Evolutionary conservation across 2,329 filamentous ascomycete genomes (phyloP).

Genomic region (Ophiostoma ips): DNA sequence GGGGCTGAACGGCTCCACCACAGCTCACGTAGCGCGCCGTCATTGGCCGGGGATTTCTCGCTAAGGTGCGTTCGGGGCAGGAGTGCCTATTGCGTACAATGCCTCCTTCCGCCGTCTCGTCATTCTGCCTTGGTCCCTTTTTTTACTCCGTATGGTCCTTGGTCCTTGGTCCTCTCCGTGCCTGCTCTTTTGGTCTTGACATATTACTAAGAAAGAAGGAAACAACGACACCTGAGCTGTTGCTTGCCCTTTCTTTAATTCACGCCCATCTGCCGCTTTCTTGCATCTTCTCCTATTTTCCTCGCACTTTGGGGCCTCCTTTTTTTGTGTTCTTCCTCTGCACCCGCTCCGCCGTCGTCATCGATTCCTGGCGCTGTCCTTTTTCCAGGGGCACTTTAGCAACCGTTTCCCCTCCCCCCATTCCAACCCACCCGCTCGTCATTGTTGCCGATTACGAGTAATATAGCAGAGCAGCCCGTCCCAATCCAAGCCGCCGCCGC

Average conservation of each 20-base stretch:
- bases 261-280: background rate
- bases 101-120: background rate
- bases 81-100: background rate
- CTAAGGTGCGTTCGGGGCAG: background rate
- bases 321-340: background rate
- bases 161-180: background rate
- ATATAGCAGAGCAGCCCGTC: no score
- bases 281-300: background rate
- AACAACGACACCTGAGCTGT: no score
- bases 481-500: no score
- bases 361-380: no score
- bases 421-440: no score
- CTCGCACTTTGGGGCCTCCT: background rate
- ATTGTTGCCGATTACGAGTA: no score
- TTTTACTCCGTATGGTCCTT: background rate
- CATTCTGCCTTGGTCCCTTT: background rate
- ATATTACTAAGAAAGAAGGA: no score
- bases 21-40: background rate
- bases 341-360: background rate
- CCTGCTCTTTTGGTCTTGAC: no score
- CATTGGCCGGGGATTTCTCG: background rate
- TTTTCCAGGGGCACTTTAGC: no score
- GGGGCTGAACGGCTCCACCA: constrained; percentile 1
- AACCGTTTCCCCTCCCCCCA: no score
- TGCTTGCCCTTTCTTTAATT: no score